phyloP scores from a whole-genome alignment of 208 protist genomes.

The Blastocrithidia nonstop region DNA sequence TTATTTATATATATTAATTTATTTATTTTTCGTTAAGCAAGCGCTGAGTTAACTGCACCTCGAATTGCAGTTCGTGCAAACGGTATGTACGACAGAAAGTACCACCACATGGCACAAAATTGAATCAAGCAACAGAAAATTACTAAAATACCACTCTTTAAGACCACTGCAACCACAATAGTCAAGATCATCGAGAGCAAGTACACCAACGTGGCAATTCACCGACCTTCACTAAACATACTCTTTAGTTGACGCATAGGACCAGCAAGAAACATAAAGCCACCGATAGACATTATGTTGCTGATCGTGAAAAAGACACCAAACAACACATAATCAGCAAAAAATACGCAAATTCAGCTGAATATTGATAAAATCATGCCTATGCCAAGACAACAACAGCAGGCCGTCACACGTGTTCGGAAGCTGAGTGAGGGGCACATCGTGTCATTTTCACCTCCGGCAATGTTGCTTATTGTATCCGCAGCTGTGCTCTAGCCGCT shows the following conservation, averaged over 20 bases:
- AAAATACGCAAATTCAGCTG: constrained; percentile 45
- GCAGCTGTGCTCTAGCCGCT: too few relatives aligned
- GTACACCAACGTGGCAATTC: constrained; percentile 61
- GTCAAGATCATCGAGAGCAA: constrained; percentile 53
- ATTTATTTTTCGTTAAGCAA: constrained; percentile 5
- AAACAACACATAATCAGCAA: constrained; percentile 47
- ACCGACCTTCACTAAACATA: constrained; percentile 72
- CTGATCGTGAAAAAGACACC: constrained; percentile 58
- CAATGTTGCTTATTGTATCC: too few relatives aligned
- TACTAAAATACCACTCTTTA: constrained; percentile 36
- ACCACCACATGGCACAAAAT: constrained; percentile 61
- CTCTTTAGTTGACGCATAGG: constrained; percentile 53
- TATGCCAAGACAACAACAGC: constrained; percentile 19
- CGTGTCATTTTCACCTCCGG: constrained; percentile 14
- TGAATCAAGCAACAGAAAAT: constrained; percentile 57
- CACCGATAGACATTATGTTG: constrained; percentile 29
- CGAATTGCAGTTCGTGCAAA: constrained; percentile 49
- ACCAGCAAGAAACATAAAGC: constrained; percentile 67
- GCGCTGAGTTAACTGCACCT: constrained; percentile 7
- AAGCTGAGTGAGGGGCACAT: constrained; percentile 69
- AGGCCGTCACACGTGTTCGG: constrained; percentile 57
- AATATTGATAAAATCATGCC: constrained; percentile 43
- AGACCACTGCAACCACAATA: constrained; percentile 34
- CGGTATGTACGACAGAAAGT: constrained; percentile 78
- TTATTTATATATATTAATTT: too few relatives aligned